phyloP scores from a whole-genome alignment of 2,329 filamentous ascomycete species.

The Pyrenochaeta sp. region DNA sequence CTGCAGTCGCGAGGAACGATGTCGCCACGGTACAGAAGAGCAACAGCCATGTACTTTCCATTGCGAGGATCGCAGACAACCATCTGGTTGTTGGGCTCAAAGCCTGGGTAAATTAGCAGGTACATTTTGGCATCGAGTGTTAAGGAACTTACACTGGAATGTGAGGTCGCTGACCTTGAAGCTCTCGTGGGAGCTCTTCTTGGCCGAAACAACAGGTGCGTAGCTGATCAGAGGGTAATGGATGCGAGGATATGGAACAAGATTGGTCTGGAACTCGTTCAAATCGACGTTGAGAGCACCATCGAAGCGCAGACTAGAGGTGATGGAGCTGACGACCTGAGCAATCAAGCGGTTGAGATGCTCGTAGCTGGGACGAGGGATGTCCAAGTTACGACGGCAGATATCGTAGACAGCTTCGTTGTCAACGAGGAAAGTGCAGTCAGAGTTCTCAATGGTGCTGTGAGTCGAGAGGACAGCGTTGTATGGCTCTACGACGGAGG shows the following conservation, averaged over 20 bases:
- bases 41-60: slow-evolving; percentile 79
- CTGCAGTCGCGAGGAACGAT: slow-evolving; percentile 75
- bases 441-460: slow-evolving; percentile 79
- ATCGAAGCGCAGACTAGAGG: slow-evolving; percentile 74
- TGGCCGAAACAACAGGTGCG: slow-evolving; percentile 72
- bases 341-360: slow-evolving; percentile 77
- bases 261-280: slow-evolving; percentile 80
- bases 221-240: slow-evolving; percentile 79
- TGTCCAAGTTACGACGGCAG: slow-evolving; percentile 74
- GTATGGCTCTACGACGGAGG: slow-evolving; percentile 76
- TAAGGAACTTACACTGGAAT: slow-evolving; percentile 66
- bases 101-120: slow-evolving; percentile 61
- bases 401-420: slow-evolving; percentile 80
- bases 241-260: slow-evolving; percentile 76
- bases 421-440: slow-evolving; percentile 79
- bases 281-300: slow-evolving; percentile 76
- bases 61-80: slow-evolving; percentile 77
- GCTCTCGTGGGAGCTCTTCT: slow-evolving; percentile 84
- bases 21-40: slow-evolving; percentile 75
- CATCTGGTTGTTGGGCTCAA: slow-evolving; percentile 82
- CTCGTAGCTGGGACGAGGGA: slow-evolving; percentile 72
- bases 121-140: slow-evolving; percentile 10
- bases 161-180: slow-evolving; percentile 83
- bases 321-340: slow-evolving; percentile 78
- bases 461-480: slow-evolving; percentile 77